phyloP scores from a whole-genome alignment of 306 rosid species.

The Vicia sativa region DNA sequence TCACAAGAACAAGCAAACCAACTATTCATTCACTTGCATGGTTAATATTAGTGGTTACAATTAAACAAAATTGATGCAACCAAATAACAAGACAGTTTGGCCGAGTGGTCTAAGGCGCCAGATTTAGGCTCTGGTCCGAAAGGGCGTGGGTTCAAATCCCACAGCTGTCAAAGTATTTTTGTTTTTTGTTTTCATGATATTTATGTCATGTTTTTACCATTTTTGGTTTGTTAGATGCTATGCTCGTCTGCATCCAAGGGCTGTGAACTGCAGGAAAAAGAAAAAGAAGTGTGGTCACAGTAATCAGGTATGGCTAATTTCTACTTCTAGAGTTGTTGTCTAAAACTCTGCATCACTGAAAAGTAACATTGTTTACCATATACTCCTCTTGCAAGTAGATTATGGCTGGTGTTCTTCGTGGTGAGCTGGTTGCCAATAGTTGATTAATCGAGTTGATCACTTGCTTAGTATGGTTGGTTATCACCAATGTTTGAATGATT shows the following conservation, averaged over 20 bases:
- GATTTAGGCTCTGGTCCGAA: conserved; percentile 99
- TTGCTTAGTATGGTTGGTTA: background rate
- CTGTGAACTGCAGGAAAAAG: conserved; percentile 78
- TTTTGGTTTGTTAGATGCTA: conserved; percentile 58
- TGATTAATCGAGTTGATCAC: background rate
- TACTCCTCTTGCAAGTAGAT: too few relatives aligned
- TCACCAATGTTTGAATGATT: background rate
- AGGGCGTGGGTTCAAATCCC: conserved; percentile 98
- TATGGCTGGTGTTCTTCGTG: too few relatives aligned
- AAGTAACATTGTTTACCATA: background rate
- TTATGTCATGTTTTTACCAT: conserved; percentile 1
- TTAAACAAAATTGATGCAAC: too few relatives aligned
- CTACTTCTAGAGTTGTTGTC: too few relatives aligned
- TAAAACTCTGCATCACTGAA: background rate
- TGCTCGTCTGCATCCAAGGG: conserved; percentile 82
- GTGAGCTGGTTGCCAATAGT: background rate
- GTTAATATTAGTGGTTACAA: background rate
- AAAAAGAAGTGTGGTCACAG: conserved; percentile 88
- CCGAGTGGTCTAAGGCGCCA: conserved; percentile 98
- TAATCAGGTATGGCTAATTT: conserved; percentile 58
- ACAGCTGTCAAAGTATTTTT: conserved; percentile 54
- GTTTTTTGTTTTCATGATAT: background rate
- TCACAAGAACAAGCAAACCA: background rate
- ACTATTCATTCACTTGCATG: background rate
- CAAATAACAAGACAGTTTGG: conserved; percentile 63